These are phyloP conservation scores for Scorias spongiosa DNA, from an alignment of 2,329 filamentous ascomycete genomes.

Conservation along the genomic window DNA sequence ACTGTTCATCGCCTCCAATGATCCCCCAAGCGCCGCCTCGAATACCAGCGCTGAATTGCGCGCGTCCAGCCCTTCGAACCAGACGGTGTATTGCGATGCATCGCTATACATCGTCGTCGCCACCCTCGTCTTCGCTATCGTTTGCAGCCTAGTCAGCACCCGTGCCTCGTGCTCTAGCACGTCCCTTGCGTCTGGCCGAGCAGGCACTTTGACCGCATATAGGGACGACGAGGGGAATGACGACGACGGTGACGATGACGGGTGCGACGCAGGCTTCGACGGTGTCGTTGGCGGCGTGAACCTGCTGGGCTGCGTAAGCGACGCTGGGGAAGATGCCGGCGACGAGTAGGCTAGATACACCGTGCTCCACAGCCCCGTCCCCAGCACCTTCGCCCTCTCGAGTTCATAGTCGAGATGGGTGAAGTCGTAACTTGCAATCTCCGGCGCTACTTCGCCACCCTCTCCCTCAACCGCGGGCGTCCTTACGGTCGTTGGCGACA, in stretches of 20 bases:
- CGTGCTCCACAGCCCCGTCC: constrained; percentile 22
- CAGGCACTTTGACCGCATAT: constrained; percentile 20
- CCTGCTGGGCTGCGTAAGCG: background rate
- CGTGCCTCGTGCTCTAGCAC: constrained; percentile 21
- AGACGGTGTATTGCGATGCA: constrained; percentile 13
- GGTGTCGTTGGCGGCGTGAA: constrained; percentile 7
- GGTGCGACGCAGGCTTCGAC: constrained; percentile 1
- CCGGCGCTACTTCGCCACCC: background rate
- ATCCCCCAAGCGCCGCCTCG: constrained; percentile 18
- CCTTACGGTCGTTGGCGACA: background rate
- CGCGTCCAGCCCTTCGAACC: constrained; percentile 20
- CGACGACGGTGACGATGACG: constrained; percentile 1
- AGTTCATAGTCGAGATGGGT: constrained; percentile 16
- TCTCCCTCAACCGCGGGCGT: background rate
- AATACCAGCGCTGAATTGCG: constrained; percentile 18
- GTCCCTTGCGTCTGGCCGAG: constrained; percentile 16
- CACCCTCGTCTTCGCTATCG: constrained; percentile 4
- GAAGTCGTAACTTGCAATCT: constrained; percentile 7
- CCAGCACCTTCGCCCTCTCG: constrained; percentile 17
- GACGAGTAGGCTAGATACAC: constrained; percentile 19
- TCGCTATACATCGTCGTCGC: background rate
- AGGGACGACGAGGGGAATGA: constrained; percentile 4
- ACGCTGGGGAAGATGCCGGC: background rate
- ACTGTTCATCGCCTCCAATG: constrained; percentile 15
- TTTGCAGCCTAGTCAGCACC: constrained; percentile 17